Evolutionary conservation across 306 rosid species (phyloP), one percentile per base, ranked within the genome.

Genomic region (Acacia acuminata): DNA sequence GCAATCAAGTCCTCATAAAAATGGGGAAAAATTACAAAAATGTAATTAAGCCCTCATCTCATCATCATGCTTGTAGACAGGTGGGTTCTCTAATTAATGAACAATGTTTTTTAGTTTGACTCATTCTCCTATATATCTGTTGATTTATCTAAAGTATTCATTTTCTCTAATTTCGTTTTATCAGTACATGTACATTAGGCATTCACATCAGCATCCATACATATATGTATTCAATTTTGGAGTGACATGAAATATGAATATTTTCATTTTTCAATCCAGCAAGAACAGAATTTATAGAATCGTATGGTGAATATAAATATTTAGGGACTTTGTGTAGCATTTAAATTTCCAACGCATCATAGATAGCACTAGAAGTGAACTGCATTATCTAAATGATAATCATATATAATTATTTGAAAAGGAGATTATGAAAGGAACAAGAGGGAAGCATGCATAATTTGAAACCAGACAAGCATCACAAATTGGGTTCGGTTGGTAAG

Each of bases 401-500:
- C 42, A 6, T 38, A 38, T 38, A 38, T 32, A 20, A 24, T 76
- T 25, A 42, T 77, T 45, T n/a, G 10, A 8, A 76, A n/a, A 24
- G 55, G 53, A 14, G 71, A 27, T 63, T 14, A 64, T 27, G 32
- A 16, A 60, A 64, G 55, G 63, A 47, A 34, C 40, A 5, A 66
- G 11, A 20, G 70, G 73, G 73, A 11, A 63, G 44, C 71, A 43
- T 16, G 8, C 32, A 30, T 30, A 24, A 24, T 8, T 77, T 25
- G 47, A 25, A 56, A 58, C 14, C 34, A 48, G 22, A 66, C 51
- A 66, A 74, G 34, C 71, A 63, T 72, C 82, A 71, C 78, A 77
- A 73, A 7, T 78, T 72, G 79, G 79, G 86, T 83, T 25, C 71
- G 83, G 86, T 83, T 78, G 83, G 86, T 64, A n/a, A 78, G 79